Evolutionary conservation across 441 rosid genomes (phyloP).

Genomic region (Gossypium schwendimanii): DNA sequence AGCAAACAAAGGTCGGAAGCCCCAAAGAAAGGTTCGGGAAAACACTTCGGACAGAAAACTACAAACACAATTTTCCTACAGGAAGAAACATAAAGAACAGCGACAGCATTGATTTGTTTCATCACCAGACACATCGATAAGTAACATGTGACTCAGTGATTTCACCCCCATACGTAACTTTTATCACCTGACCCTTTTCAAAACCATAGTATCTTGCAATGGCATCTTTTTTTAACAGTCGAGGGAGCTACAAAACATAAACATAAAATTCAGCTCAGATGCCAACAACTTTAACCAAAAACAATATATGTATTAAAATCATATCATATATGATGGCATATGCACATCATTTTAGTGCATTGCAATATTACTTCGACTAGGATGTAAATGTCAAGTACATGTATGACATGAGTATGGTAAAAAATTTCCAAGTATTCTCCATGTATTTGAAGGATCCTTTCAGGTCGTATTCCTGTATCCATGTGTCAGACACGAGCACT

Average conservation of each 20-base stretch:
- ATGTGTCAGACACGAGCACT: too few species aligned
- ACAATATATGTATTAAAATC: not conserved
- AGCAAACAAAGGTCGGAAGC: not conserved
- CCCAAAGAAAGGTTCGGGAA: not conserved
- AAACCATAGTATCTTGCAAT: slow-evolving; percentile 66
- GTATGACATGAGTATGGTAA: too few species aligned
- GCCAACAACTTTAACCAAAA: not conserved
- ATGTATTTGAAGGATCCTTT: too few species aligned
- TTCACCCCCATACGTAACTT: slow-evolving; percentile 51
- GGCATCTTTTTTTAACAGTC: slow-evolving; percentile 52
- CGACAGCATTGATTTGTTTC: not conserved
- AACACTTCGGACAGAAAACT: not conserved
- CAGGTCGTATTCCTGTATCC: too few species aligned
- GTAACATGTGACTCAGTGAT: slow-evolving; percentile 51
- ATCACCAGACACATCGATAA: slow-evolving; percentile 64
- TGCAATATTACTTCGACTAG: not conserved
- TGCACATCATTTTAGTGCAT: not conserved
- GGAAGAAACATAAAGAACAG: not conserved
- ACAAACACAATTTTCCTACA: not conserved
- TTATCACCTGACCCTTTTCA: slow-evolving; percentile 71
- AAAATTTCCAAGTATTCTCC: too few species aligned
- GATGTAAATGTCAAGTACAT: too few species aligned
- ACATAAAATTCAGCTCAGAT: not conserved
- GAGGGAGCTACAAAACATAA: slow-evolving; percentile 53
- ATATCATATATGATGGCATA: not conserved